Evolutionary conservation across 2,329 filamentous ascomycete genomes (phyloP).

Genomic region (Pestalotiopsis sp.): DNA sequence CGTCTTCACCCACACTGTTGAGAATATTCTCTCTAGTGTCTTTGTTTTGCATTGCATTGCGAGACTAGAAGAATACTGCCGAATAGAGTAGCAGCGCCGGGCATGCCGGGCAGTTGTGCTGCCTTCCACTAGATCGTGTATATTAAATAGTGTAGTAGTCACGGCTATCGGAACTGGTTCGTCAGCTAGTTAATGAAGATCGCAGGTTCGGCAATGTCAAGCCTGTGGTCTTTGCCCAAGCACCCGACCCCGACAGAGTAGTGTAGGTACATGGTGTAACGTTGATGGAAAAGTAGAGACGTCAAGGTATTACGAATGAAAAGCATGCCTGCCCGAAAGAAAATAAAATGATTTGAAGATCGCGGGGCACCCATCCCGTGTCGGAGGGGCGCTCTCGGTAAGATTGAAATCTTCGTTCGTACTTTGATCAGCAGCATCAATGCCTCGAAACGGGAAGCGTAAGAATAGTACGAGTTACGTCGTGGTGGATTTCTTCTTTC

Average conservation of each 20-base stretch:
- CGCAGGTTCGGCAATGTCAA: background rate
- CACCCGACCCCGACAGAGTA: background rate
- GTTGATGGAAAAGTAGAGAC: background rate
- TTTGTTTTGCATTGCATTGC: background rate
- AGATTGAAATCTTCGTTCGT: background rate
- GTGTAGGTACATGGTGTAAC: background rate
- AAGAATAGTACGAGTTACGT: background rate
- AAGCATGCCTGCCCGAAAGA: background rate
- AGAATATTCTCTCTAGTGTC: background rate
- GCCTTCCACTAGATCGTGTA: too few relatives aligned
- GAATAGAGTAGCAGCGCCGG: background rate
- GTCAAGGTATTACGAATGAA: background rate
- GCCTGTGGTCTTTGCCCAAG: background rate
- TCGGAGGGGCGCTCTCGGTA: slow-evolving; percentile 1
- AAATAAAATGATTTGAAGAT: background rate
- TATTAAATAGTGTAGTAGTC: background rate
- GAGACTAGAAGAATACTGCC: background rate
- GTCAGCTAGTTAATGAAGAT: background rate
- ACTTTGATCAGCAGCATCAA: background rate
- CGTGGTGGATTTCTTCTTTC: background rate
- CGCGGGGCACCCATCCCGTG: background rate
- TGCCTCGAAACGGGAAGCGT: background rate
- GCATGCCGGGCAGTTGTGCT: background rate
- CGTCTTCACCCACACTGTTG: background rate
- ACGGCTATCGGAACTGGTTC: background rate